A percentile compares a stretch with the other conserved stretches of the same genome.
Evolutionary conservation across 441 rosid genomes (phyloP).

Genomic region (Brassica balearica): DNA sequence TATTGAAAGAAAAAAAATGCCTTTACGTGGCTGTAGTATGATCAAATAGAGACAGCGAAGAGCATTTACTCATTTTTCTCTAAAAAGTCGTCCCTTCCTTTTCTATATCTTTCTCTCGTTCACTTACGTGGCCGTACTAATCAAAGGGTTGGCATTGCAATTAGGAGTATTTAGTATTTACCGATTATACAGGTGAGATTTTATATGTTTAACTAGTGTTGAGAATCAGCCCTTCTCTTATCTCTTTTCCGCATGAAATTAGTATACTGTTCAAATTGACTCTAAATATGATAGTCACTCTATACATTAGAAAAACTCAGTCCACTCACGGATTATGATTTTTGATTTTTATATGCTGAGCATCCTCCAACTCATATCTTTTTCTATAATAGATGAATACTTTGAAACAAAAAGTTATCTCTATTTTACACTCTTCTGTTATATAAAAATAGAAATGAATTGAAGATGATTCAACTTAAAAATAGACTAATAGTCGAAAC

Average conservation of each 20-base stretch:
- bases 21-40: conserved; percentile 26
- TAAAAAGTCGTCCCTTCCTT: conserved; percentile 18
- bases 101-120: conserved; percentile 10
- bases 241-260: not conserved
- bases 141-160: conserved; percentile 24
- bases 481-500: no score
- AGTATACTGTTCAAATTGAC: not conserved
- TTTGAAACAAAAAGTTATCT: no score
- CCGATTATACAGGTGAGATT: conserved; percentile 38
- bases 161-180: conserved; percentile 24
- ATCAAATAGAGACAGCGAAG: conserved; percentile 36
- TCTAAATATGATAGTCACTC: no score
- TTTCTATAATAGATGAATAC: no score
- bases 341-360: not conserved
- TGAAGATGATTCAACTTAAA: no score
- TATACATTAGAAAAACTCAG: not conserved
- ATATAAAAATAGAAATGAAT: no score
- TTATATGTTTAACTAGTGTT: conserved; percentile 4
- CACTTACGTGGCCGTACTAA: conserved; percentile 30
- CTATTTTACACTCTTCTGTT: no score
- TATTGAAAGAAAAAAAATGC: not conserved
- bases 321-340: not conserved
- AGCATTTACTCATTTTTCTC: conserved; percentile 38
- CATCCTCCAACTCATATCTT: no score
- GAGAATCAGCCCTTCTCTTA: not conserved